Evolutionary conservation across 2,329 filamentous ascomycete genomes (phyloP), one percentile per base, ranked within the genome.

Genomic region (Diplodia scrobiculata): DNA sequence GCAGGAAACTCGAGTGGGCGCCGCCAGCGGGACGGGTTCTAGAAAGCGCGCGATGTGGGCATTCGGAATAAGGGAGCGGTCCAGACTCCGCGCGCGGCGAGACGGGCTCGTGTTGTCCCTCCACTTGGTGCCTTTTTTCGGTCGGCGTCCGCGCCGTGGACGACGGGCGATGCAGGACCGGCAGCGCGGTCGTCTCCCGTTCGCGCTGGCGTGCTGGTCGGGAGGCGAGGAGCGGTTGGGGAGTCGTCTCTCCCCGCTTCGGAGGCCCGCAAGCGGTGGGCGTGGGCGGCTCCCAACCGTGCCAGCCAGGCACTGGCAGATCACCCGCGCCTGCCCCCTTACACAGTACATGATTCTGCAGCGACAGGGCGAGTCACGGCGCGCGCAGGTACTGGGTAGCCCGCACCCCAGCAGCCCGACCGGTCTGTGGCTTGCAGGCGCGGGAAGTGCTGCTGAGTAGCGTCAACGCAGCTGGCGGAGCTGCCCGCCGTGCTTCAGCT

Each of bases 1-100:
- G 55, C 55, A 60, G 17, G 55, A 60, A 60, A 21, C 48, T 47
- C 29, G 21, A 34, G 53, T 7, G 19, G 34, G 53, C 34, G 53
- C 11, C n/a, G 45, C 54, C 29, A 25, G 45, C 58, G 45, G 41
- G 41, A 50, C 17, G 58, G 34, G 45, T 62, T 62, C 58, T 62
- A 62, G 58, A 62, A 62, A 62, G 58, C 34, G 55, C 55, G 55
- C 38, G n/a, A 45, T 47, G 55, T 60, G 55, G 55, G 55, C 55
- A 47, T 59, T 36, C 55, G 55, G 38, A 17, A 60, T 9, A 29
- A 27, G 36, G 10, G n/a, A 1, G 38, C 55, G 58, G 58, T 62
- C 58, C 58, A 62, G 58, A 62, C 55, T 32, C 5, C 17, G n/a
- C n/a, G 11, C 32, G 14, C 51, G 14, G 17, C 27, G 36, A 29